Percentiles rank a stretch among this genome's conserved stretches.
Conservation (phyloP, 805 yeast genomes). For the Pichia insulana region DNA sequence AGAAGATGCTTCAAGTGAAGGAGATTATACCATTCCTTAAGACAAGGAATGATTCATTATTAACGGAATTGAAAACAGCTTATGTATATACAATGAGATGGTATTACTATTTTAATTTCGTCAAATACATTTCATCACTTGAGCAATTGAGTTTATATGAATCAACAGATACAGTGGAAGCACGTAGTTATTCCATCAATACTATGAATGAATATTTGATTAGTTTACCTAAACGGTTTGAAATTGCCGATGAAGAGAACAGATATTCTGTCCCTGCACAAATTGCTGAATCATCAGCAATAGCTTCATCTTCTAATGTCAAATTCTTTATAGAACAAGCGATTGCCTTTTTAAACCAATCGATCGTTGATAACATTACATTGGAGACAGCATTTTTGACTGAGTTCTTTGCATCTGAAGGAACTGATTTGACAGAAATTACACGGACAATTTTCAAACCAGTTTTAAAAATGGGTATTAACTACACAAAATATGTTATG, state of each 20-base stretch:
- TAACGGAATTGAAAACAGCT: constrained; percentile 67
- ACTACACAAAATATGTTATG: constrained; percentile 35
- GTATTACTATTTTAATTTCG: constrained; percentile 79
- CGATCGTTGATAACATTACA: constrained; percentile 65
- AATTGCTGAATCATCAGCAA: constrained; percentile 69
- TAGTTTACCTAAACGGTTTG: constrained; percentile 50
- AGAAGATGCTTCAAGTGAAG: constrained; percentile 50
- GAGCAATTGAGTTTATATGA: constrained; percentile 35
- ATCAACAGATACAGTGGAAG: not conserved
- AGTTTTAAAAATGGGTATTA: constrained; percentile 41
- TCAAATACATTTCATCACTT: constrained; percentile 64
- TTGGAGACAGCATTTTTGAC: constrained; percentile 68
- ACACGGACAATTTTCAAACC: constrained; percentile 42
- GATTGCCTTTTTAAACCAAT: constrained; percentile 62
- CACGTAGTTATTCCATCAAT: constrained; percentile 8
- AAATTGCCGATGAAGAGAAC: constrained; percentile 34
- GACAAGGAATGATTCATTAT: constrained; percentile 49
- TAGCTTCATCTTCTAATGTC: constrained; percentile 17
- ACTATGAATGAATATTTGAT: constrained; percentile 44
- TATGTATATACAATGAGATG: constrained; percentile 85
- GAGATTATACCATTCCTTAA: constrained; percentile 53
- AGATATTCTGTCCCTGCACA: constrained; percentile 70
- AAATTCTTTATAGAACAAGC: constrained; percentile 65
- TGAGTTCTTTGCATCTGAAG: constrained; percentile 54
- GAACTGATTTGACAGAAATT: constrained; percentile 33